Conservation (phyloP, 495 filamentous ascomycete species). For the Recurvomyces mirabilis region DNA sequence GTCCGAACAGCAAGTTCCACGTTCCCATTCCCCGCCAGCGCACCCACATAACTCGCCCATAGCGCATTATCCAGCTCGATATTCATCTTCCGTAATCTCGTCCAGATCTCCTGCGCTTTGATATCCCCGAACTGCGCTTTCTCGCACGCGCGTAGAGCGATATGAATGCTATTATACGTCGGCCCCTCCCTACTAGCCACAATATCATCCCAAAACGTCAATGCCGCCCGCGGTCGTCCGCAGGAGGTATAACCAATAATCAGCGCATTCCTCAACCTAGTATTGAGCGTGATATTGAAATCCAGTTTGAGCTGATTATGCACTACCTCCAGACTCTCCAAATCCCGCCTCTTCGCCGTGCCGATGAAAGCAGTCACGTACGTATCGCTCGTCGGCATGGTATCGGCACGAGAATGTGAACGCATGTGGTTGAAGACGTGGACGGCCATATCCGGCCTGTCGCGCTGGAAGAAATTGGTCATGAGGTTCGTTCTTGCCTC, state of each 20-base stretch:
- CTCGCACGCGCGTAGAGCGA: conserved; percentile 69
- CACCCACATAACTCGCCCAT: conserved; percentile 61
- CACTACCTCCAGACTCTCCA: conserved; percentile 55
- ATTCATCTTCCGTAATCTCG: conserved; percentile 59
- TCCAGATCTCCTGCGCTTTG: conserved; percentile 63
- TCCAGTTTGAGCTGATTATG: conserved; percentile 94
- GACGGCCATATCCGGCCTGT: conserved; percentile 67
- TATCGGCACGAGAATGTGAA: conserved; percentile 41
- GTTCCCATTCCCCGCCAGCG: conserved; percentile 56
- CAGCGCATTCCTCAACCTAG: conserved; percentile 62
- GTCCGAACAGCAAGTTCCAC: conserved; percentile 49
- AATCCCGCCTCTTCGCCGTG: conserved; percentile 46
- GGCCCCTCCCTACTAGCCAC: conserved; percentile 69
- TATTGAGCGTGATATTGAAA: conserved; percentile 61
- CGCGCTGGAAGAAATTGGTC: conserved; percentile 67
- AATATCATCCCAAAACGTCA: conserved; percentile 75
- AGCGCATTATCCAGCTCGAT: conserved; percentile 61
- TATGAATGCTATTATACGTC: conserved; percentile 60
- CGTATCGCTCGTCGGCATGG: conserved; percentile 55
- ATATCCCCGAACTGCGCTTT: conserved; percentile 44
- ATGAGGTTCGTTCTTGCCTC: conserved; percentile 60
- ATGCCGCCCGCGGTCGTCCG: conserved; percentile 48
- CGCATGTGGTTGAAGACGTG: conserved; percentile 87
- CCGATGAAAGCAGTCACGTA: conserved; percentile 72
- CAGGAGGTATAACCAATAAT: conserved; percentile 74